phyloP scores from a whole-genome alignment of 2,329 filamentous ascomycete genomes.

The Xylariaceae sp. region DNA sequence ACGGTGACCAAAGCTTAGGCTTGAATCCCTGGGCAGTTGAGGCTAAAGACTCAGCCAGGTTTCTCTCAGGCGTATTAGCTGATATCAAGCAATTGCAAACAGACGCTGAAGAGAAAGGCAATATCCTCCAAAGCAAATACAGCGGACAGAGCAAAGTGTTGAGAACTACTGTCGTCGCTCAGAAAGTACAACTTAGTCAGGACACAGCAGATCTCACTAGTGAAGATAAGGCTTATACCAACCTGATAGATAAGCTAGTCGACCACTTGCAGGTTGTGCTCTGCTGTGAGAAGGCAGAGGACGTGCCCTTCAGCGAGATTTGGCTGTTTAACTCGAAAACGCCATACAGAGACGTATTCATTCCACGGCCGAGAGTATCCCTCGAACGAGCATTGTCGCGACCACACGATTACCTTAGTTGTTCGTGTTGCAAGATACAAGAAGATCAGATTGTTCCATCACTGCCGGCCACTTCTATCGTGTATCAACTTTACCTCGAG shows the following conservation, averaged over 20 bases:
- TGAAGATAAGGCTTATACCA: constrained; percentile 71
- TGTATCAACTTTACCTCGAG: constrained; percentile 81
- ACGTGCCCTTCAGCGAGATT: constrained; percentile 67
- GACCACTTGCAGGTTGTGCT: constrained; percentile 47
- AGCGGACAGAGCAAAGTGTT: constrained; percentile 70
- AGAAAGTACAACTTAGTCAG: constrained; percentile 78
- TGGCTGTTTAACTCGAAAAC: constrained; percentile 75
- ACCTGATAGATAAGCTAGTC: constrained; percentile 61
- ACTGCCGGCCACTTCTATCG: constrained; percentile 69
- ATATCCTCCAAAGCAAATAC: constrained; percentile 72
- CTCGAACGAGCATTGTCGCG: constrained; percentile 72
- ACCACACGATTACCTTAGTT: constrained; percentile 78
- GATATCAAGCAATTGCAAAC: constrained; percentile 51
- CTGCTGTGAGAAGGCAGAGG: constrained; percentile 43
- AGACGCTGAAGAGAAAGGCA: constrained; percentile 48
- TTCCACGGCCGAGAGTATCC: constrained; percentile 69
- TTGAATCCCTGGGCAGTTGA: constrained; percentile 40
- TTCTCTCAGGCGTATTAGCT: constrained; percentile 46
- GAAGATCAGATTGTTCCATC: constrained; percentile 57
- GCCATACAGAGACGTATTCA: constrained; percentile 74
- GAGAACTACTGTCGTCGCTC: constrained; percentile 77
- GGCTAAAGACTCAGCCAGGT: constrained; percentile 35
- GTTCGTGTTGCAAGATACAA: constrained; percentile 64
- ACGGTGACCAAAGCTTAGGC: constrained; percentile 43
- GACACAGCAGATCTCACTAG: constrained; percentile 72